phyloP scores from a whole-genome alignment of 2,329 filamentous ascomycete genomes.

The Pseudocercospora cruenta region DNA sequence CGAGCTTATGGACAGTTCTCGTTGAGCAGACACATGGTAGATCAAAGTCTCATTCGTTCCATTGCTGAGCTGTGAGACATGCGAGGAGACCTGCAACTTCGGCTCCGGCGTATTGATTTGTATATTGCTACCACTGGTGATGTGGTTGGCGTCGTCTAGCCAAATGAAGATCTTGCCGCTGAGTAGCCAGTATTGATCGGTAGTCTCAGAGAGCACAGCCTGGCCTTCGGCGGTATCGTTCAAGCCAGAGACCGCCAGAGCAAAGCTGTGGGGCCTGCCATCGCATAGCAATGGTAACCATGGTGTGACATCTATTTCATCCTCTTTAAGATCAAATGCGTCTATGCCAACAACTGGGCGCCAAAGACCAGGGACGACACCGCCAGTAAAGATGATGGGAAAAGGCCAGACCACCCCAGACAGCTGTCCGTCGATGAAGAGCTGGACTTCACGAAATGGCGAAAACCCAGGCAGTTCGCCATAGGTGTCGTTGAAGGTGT shows the following conservation, averaged over 20 bases:
- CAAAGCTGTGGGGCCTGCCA: constrained; percentile 66
- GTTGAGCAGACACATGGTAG: constrained; percentile 61
- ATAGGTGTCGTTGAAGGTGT: constrained; percentile 59
- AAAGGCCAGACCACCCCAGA: constrained; percentile 82
- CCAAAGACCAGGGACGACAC: constrained; percentile 75
- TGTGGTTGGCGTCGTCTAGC: constrained; percentile 56
- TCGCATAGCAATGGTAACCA: constrained; percentile 73
- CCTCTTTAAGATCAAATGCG: constrained; percentile 76
- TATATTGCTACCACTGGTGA: constrained; percentile 55
- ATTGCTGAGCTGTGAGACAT: constrained; percentile 50
- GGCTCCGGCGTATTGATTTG: constrained; percentile 47
- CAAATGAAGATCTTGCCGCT: constrained; percentile 83
- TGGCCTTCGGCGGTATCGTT: constrained; percentile 57
- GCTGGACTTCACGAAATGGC: constrained; percentile 76
- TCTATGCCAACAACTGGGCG: constrained; percentile 77
- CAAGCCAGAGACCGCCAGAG: constrained; percentile 68
- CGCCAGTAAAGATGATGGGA: constrained; percentile 80
- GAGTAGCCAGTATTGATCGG: constrained; percentile 73
- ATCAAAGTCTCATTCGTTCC: constrained; percentile 59
- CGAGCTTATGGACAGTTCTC: constrained; percentile 59
- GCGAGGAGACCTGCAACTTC: constrained; percentile 55
- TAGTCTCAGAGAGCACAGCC: constrained; percentile 56
- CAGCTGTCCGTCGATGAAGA: constrained; percentile 71
- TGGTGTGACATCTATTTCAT: constrained; percentile 80
- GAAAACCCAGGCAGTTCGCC: constrained; percentile 67